Base-by-base conservation (phyloP, 257 asterid genomes). In the Phtheirospermum japonicum region DNA sequence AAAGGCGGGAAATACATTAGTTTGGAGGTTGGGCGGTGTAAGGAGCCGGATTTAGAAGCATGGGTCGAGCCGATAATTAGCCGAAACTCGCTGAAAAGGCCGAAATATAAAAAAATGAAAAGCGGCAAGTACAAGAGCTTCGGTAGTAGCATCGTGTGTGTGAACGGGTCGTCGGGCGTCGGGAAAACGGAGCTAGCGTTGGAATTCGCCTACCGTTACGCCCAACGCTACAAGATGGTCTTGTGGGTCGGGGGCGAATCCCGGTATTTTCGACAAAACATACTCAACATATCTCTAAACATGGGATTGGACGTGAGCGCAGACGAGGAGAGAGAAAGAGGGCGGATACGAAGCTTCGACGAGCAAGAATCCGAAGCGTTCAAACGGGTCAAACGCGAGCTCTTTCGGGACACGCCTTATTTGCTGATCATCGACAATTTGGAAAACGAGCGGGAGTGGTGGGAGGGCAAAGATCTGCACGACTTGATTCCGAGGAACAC, bases 201-300 rank as follows among this genome's bases (percentile, higher is more conserved):
- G 79, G 96, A 90, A 68, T 88, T 88, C 18, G 95, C 98, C 10
- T 67, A 79, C 71, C 79, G 88, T 9, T 79, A 71, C 61, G 62
- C 84, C 0, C 94, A 90, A 34, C 81, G 96, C 53, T 90, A 90
- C 79, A 90, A 82, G 73, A 85, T 83, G 98, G 94, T 90, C 33
- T 57, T 88, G 66, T 90, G 98, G 98, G 83, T 88, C 0, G 89
- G 96, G 0, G 98, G 98, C 9, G 98, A 90, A 57, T 75, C 88
- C 28, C 80, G 76, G 45, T 79, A 82, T 65, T 72, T 90, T 66
- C 75, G 95, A 73, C 96, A 90, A 68, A 90, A 88, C 61, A 68
- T 88, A 75, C 66, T 88, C 36, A 90, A 80, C 70, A 19, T 83
- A 9, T 85, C 95, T 4, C 10, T 57, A 19, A 80, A 67, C 13